phyloP scores from a whole-genome alignment of 768 basidiomycete species.

The Lepiota subincarnata region DNA sequence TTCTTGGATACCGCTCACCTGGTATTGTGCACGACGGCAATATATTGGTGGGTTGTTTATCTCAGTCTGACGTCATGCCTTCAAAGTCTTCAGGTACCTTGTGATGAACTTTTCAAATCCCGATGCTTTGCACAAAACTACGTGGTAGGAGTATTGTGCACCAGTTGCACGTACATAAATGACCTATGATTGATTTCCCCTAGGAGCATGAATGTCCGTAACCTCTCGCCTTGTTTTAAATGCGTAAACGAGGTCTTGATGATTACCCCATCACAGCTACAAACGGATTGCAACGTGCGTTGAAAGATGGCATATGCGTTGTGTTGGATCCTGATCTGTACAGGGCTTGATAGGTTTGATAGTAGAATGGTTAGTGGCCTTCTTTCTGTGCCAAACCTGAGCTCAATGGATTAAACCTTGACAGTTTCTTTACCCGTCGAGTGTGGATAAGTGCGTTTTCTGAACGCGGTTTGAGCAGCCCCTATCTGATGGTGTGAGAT shows the following conservation, averaged over 20 bases:
- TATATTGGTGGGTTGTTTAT: conserved; percentile 39
- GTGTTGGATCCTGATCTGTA: neutral
- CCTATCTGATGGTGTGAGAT: neutral
- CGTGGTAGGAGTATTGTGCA: conserved; percentile 31
- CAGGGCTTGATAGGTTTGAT: conserved; percentile 48
- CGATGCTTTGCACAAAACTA: conserved; percentile 30
- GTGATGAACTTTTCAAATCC: conserved; percentile 39
- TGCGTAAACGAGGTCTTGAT: conserved; percentile 5
- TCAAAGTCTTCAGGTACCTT: conserved; percentile 33
- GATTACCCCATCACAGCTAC: conserved; percentile 30
- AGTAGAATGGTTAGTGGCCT: conserved; percentile 36
- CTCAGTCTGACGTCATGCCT: neutral
- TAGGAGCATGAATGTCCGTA: conserved; percentile 42
- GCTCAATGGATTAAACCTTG: neutral
- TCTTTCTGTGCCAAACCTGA: neutral
- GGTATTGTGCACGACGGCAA: conserved; percentile 37
- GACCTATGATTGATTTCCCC: neutral
- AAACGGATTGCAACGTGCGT: conserved; percentile 48
- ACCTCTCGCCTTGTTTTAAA: neutral
- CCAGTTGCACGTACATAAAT: neutral
- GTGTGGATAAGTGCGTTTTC: conserved; percentile 41
- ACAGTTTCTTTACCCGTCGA: conserved; percentile 49
- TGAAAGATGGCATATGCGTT: neutral
- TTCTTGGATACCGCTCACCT: conserved; percentile 44
- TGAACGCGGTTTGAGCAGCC: neutral